phyloP scores from a whole-genome alignment of 176 grass and related monocot species.

The Luzula sylvatica region DNA sequence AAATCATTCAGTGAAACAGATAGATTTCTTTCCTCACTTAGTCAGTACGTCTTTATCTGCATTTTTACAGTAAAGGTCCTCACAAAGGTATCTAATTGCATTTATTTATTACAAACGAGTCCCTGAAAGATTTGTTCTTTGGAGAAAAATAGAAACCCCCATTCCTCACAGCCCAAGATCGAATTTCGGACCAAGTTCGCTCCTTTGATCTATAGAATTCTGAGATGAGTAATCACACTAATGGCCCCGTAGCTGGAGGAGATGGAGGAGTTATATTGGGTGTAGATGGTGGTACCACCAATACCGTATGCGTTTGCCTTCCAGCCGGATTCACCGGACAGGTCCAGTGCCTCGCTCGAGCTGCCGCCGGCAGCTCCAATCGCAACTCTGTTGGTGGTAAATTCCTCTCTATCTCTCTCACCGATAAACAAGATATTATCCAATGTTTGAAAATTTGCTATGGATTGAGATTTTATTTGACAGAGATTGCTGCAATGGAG shows the following conservation, averaged over 20 bases:
- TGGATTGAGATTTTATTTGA: neutral
- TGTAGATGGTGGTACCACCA: conserved; percentile 86
- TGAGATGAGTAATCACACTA: conserved; percentile 55
- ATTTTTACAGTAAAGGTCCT: no score
- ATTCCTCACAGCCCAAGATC: no score
- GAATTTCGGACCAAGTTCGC: no score
- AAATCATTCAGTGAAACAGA: no score
- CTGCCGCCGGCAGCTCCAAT: conserved; percentile 80
- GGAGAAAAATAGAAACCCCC: no score
- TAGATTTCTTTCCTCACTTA: no score
- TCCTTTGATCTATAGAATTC: neutral
- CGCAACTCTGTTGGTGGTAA: conserved; percentile 91
- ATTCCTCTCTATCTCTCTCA: neutral
- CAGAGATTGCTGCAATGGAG: conserved; percentile 60
- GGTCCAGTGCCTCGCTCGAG: conserved; percentile 47
- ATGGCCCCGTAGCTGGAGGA: conserved; percentile 17
- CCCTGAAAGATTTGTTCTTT: no score
- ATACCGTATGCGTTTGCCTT: conserved; percentile 95
- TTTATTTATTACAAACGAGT: no score
- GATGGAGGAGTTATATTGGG: conserved; percentile 70
- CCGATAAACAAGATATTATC: neutral
- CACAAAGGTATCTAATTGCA: no score
- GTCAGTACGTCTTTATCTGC: no score
- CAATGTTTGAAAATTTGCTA: neutral
- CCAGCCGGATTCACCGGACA: conserved; percentile 28